These are phyloP conservation scores for Vitis amurensis DNA, from an alignment of 164 flowering plant genomes.

Conservation along the genomic window DNA sequence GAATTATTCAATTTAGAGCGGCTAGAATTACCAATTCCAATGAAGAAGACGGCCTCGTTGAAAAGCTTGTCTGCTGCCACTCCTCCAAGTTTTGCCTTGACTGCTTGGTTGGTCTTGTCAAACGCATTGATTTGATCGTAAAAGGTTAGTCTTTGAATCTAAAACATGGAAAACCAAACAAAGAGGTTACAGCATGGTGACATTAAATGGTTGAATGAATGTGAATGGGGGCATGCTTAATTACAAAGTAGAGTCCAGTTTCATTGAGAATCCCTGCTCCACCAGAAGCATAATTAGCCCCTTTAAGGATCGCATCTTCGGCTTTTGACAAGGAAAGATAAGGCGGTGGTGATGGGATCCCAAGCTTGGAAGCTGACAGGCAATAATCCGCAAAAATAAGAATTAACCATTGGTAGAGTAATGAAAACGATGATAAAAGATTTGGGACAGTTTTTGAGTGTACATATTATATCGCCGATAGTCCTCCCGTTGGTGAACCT, in stretches of 20 bases:
- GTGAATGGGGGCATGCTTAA: too few relatives aligned
- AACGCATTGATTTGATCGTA: conserved; percentile 70
- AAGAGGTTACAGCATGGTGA: too few relatives aligned
- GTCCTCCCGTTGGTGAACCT: conserved; percentile 84
- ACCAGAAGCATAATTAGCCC: conserved; percentile 89
- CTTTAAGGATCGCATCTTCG: conserved; percentile 56
- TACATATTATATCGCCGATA: conserved; percentile 70
- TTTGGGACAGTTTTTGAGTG: neutral
- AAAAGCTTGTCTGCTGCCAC: conserved; percentile 45
- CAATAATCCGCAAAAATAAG: conserved; percentile 6
- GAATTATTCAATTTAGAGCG: too few relatives aligned
- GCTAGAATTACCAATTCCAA: conserved; percentile 61
- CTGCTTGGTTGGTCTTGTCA: conserved; percentile 43
- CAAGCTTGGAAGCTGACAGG: conserved; percentile 61
- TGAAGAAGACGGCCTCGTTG: conserved; percentile 60
- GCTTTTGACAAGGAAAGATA: conserved; percentile 57
- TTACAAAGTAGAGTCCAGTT: conserved; percentile 74
- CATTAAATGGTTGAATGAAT: neutral
- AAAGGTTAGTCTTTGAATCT: conserved; percentile 74
- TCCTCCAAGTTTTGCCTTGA: conserved; percentile 60
- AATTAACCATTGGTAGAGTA: too few relatives aligned
- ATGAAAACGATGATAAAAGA: neutral
- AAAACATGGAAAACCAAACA: conserved; percentile 3
- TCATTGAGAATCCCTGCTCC: conserved; percentile 94
- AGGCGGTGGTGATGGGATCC: conserved; percentile 70